phyloP scores from a whole-genome alignment of 768 basidiomycete genomes.

The Leccinum incarnatum region DNA sequence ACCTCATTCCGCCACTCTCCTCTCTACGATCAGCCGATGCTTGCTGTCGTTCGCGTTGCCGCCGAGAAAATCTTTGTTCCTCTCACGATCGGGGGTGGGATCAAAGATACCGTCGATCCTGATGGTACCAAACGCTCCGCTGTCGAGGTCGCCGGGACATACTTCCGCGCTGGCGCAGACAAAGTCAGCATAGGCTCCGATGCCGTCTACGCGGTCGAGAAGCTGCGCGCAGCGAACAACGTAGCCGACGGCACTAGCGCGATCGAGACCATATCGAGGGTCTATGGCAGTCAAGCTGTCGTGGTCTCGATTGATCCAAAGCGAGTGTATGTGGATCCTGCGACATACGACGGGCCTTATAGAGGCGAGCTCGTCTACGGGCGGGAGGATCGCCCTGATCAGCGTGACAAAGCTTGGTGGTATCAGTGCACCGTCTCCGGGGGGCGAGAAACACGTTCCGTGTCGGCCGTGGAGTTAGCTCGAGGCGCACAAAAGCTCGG shows the following conservation, averaged over 20 bases:
- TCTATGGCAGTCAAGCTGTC: constrained; percentile 94
- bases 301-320: constrained; percentile 97
- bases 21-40: constrained; percentile 95
- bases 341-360: constrained; percentile 67
- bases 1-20: constrained; percentile 98
- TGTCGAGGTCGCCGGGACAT: constrained; percentile 91
- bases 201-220: constrained; percentile 92
- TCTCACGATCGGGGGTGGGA: constrained; percentile 97
- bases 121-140: constrained; percentile 87
- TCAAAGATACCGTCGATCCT: constrained; percentile 93
- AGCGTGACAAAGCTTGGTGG: constrained; percentile 88
- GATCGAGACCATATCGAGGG: constrained; percentile 87
- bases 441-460: constrained; percentile 75
- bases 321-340: constrained; percentile 71
- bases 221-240: constrained; percentile 50
- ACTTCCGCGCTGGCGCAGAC: constrained; percentile 97
- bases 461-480: constrained; percentile 91
- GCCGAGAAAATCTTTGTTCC: constrained; percentile 93
- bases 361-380: constrained; percentile 56
- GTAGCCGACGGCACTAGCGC: constrained; percentile 72
- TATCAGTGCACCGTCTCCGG: constrained; percentile 98
- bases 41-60: constrained; percentile 87
- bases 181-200: constrained; percentile 98
- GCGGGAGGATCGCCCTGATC: constrained; percentile 44
- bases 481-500: constrained; percentile 87